Evolutionary conservation across 2,329 filamentous ascomycete species (phyloP).

Genomic region (Apiospora marii): DNA sequence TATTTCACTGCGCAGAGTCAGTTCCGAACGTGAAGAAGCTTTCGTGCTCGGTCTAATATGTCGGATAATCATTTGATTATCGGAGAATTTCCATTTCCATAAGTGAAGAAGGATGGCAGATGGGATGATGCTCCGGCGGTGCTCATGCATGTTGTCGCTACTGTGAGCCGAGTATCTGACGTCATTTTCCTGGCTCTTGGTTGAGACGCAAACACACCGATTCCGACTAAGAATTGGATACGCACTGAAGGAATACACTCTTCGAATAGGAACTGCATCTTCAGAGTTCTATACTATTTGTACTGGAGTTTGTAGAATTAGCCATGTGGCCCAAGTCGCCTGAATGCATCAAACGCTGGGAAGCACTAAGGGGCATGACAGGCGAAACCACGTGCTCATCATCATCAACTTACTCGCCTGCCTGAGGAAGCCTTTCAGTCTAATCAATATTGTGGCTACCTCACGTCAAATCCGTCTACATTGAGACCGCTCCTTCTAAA

Average conservation of each 20-base stretch:
- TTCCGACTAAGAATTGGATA: neutral
- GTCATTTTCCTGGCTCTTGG: neutral
- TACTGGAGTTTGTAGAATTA: neutral
- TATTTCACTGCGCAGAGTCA: too few species aligned
- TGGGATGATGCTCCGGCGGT: neutral
- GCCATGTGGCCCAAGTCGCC: neutral
- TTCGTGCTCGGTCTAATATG: neutral
- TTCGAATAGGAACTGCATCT: neutral
- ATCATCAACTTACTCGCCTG: conserved; percentile 12
- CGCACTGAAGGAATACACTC: neutral
- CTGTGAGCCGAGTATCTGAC: neutral
- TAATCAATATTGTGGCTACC: neutral
- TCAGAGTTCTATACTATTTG: neutral
- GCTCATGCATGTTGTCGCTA: neutral
- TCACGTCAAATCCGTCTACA: neutral
- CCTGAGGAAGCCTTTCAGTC: neutral
- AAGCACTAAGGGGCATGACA: neutral
- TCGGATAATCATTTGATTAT: neutral
- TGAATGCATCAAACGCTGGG: neutral
- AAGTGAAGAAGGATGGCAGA: too few species aligned
- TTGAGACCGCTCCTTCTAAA: neutral
- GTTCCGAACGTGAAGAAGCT: neutral
- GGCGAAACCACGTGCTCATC: neutral
- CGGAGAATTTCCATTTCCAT: neutral
- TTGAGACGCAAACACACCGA: neutral